Evolutionary conservation across 2,329 filamentous ascomycete genomes (phyloP).

Genomic region (Neofusicoccum cordaticola): DNA sequence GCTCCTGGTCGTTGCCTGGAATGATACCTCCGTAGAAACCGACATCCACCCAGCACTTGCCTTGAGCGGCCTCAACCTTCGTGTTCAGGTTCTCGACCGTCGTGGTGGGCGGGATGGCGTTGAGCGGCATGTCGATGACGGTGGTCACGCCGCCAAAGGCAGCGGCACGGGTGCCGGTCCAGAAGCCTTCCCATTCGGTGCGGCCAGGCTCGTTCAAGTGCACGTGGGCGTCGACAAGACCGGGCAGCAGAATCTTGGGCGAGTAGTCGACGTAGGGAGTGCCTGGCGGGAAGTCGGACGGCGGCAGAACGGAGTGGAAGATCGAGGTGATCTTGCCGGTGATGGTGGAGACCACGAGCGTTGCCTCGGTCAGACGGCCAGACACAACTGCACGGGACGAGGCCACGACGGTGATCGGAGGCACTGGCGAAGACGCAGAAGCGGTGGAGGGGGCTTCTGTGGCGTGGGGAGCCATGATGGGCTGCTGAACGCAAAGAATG

Average conservation of each 20-base stretch:
- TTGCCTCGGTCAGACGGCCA: constrained; percentile 74
- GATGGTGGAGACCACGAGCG: constrained; percentile 70
- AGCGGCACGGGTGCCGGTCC: constrained; percentile 87
- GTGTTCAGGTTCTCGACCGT: constrained; percentile 77
- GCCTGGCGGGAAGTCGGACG: constrained; percentile 68
- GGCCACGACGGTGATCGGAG: constrained; percentile 69
- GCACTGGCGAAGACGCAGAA: constrained; percentile 26
- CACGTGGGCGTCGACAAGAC: constrained; percentile 93
- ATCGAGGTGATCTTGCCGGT: constrained; percentile 85
- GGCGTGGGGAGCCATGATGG: constrained; percentile 38
- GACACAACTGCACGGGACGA: constrained; percentile 82
- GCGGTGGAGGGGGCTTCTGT: constrained; percentile 19
- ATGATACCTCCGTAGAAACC: constrained; percentile 96
- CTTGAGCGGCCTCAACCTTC: constrained; percentile 79
- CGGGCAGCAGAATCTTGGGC: constrained; percentile 80
- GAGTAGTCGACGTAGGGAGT: constrained; percentile 80
- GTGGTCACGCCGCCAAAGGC: constrained; percentile 96
- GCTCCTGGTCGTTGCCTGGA: constrained; percentile 78
- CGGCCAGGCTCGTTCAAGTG: constrained; percentile 96
- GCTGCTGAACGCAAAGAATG: not conserved
- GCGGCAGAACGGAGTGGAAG: constrained; percentile 69
- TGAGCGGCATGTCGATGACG: constrained; percentile 95
- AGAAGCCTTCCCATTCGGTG: constrained; percentile 98
- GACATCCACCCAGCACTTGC: constrained; percentile 98
- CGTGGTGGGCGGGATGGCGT: constrained; percentile 94